Evolutionary conservation across 208 protist genomes (phyloP).

Genomic region (Crithidia brevicula): DNA sequence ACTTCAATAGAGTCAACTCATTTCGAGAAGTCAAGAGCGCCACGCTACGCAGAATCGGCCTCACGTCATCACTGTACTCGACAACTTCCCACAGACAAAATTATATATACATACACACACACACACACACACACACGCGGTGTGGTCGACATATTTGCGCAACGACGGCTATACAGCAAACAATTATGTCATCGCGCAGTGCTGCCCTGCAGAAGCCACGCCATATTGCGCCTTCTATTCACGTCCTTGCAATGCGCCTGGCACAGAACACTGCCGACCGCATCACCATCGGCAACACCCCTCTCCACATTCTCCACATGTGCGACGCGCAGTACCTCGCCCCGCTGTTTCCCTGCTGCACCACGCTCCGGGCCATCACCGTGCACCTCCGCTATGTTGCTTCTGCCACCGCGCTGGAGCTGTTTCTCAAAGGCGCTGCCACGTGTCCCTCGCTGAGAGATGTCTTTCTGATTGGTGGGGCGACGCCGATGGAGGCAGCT

Average conservation of each 20-base stretch:
- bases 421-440: slow-evolving; percentile 52
- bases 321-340: slow-evolving; percentile 42
- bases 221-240: slow-evolving; percentile 16
- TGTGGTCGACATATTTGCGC: background rate
- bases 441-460: slow-evolving; percentile 41
- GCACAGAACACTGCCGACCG: slow-evolving; percentile 39
- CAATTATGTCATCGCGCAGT: background rate
- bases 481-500: slow-evolving; percentile 50
- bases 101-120: background rate
- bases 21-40: too few relatives aligned
- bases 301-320: slow-evolving; percentile 47
- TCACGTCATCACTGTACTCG: too few relatives aligned
- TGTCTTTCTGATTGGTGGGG: slow-evolving; percentile 51
- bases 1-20: too few relatives aligned
- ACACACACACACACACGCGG: background rate
- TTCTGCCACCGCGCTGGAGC: slow-evolving; percentile 47
- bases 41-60: too few relatives aligned
- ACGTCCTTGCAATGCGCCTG: slow-evolving; percentile 27
- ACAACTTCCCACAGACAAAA: background rate
- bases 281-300: slow-evolving; percentile 56
- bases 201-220: background rate
- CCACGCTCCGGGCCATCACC: slow-evolving; percentile 46
- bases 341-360: slow-evolving; percentile 45
- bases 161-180: too few relatives aligned
- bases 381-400: slow-evolving; percentile 50